phyloP scores from a whole-genome alignment of 345 rosid genomes.

The Bretschneidera sinensis region DNA sequence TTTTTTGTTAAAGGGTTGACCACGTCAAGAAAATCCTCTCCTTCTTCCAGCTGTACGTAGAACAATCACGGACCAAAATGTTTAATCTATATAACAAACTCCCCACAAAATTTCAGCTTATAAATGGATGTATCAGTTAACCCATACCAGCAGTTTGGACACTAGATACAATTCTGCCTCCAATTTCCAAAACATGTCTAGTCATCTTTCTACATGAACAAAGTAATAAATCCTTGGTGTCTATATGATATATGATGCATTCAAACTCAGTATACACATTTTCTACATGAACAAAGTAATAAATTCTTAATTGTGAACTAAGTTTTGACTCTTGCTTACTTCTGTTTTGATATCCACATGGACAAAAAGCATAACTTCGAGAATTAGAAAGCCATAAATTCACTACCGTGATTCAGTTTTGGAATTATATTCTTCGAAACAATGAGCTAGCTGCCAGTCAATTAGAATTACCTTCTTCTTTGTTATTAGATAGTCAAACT shows the following conservation, averaged over 20 bases:
- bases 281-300: too few relatives aligned
- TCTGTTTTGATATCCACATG: background rate
- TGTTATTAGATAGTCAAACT: constrained; percentile 59
- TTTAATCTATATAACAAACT: too few relatives aligned
- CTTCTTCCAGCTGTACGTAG: constrained; percentile 71
- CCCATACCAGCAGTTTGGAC: too few relatives aligned
- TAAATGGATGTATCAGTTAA: too few relatives aligned
- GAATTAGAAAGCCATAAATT: background rate
- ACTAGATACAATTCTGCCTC: too few relatives aligned
- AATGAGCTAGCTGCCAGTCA: background rate
- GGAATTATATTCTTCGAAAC: background rate
- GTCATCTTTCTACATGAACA: too few relatives aligned
- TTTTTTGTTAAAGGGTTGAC: constrained; percentile 64
- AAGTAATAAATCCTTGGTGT: too few relatives aligned
- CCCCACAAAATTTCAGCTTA: background rate
- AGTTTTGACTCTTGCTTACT: background rate
- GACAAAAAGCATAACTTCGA: too few relatives aligned
- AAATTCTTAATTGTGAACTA: background rate
- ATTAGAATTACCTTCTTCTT: constrained; percentile 57
- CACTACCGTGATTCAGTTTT: background rate
- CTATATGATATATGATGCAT: too few relatives aligned
- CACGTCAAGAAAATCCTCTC: constrained; percentile 58
- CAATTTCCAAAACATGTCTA: too few relatives aligned
- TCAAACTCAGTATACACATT: background rate
- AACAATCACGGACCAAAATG: background rate